Evolutionary conservation across 495 filamentous ascomycete genomes (phyloP).

Genomic region (Hypoxylon lienhwacheense): DNA sequence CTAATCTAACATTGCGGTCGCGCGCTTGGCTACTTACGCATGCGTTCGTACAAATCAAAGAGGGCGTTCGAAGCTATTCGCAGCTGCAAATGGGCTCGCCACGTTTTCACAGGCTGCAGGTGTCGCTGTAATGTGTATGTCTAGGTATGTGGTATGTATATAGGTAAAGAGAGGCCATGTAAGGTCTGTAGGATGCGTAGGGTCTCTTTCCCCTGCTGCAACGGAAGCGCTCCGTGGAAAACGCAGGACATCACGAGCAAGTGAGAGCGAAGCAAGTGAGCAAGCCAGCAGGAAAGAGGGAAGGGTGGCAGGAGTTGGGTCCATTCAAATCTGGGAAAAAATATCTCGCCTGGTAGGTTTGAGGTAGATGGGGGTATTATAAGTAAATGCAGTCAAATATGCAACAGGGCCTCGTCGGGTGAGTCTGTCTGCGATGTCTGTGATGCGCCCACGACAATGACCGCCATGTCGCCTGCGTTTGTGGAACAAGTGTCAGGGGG

Average conservation of each 20-base stretch:
- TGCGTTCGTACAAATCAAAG: conserved; percentile 25
- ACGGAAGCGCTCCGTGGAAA: conserved; percentile 8
- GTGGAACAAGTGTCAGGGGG: conserved; percentile 7
- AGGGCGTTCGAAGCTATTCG: conserved; percentile 27
- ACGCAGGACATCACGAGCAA: conserved; percentile 13
- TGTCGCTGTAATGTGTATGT: too few species aligned
- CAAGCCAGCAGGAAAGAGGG: not conserved
- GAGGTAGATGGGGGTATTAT: conserved; percentile 22
- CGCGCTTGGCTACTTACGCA: not conserved
- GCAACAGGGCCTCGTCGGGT: conserved; percentile 25
- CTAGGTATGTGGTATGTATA: not conserved
- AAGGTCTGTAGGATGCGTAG: too few species aligned
- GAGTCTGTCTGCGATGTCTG: conserved; percentile 21
- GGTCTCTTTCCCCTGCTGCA: conserved; percentile 16
- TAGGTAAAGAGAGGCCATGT: not conserved
- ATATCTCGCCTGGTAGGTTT: conserved; percentile 17
- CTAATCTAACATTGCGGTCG: too few species aligned
- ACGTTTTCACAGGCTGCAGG: conserved; percentile 27
- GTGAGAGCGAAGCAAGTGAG: not conserved
- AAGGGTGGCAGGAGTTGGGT: not conserved
- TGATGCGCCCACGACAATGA: conserved; percentile 27
- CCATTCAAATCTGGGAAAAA: conserved; percentile 13
- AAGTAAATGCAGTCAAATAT: conserved; percentile 9
- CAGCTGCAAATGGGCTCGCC: conserved; percentile 15
- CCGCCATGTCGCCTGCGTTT: conserved; percentile 11